Evolutionary conservation across 805 yeast genomes (phyloP).

Genomic region (Hanseniaspora vineae): DNA sequence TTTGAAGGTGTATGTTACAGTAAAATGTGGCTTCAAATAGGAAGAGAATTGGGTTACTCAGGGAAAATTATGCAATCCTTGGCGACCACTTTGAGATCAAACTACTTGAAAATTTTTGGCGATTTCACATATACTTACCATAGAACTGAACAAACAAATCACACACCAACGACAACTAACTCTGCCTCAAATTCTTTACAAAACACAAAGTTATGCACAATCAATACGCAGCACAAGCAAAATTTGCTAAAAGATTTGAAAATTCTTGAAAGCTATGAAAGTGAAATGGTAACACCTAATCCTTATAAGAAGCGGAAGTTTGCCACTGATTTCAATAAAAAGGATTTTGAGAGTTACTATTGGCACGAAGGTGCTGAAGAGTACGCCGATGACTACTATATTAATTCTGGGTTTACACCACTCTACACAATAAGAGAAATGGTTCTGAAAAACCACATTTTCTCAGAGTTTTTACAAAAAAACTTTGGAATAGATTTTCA

Average conservation of each 20-base stretch:
- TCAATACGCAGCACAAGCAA: not conserved
- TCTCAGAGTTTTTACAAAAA: not conserved
- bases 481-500: too few relatives aligned
- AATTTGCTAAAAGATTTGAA: constrained; percentile 3
- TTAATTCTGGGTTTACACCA: not conserved
- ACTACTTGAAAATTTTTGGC: constrained; percentile 36
- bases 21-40: constrained; percentile 74
- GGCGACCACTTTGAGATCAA: constrained; percentile 50
- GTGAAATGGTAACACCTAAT: too few relatives aligned
- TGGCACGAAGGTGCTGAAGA: not conserved
- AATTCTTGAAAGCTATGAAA: not conserved
- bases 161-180: too few relatives aligned
- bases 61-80: constrained; percentile 62
- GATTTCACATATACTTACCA: not conserved
- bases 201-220: not conserved
- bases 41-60: constrained; percentile 65
- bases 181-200: too few relatives aligned
- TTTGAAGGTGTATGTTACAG: constrained; percentile 45
- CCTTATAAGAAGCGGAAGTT: too few relatives aligned
- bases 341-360: not conserved
- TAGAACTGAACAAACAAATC: not conserved
- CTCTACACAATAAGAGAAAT: not conserved
- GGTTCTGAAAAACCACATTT: not conserved
- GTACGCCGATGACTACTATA: not conserved
- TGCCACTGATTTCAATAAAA: too few relatives aligned